A percentile compares a stretch with the other conserved stretches of the same genome.
Evolutionary conservation across 805 yeast genomes (phyloP).

Genomic region (Isabelozyma heimii): DNA sequence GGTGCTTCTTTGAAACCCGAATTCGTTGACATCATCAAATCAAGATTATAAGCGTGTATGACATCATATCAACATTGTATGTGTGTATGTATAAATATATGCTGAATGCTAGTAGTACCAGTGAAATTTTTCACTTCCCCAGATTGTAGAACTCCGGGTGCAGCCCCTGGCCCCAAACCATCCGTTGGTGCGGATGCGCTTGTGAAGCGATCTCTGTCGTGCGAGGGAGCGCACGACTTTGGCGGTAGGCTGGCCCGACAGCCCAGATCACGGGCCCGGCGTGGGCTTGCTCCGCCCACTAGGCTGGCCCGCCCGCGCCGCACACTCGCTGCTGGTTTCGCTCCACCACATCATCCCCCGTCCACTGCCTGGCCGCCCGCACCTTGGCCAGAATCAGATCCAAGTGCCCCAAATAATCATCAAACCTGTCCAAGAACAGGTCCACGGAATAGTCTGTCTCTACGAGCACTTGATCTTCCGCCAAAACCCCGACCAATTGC

Average conservation of each 20-base stretch:
- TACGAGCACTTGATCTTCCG: slow-evolving; percentile 22
- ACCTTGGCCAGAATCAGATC: slow-evolving; percentile 17
- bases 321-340: background rate
- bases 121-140: too few species aligned
- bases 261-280: too few species aligned
- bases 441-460: slow-evolving; percentile 40
- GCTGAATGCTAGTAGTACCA: too few species aligned
- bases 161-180: too few species aligned
- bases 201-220: too few species aligned
- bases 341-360: background rate
- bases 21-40: slow-evolving; percentile 91
- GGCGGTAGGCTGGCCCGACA: too few species aligned
- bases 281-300: too few species aligned
- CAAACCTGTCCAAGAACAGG: slow-evolving; percentile 8
- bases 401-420: slow-evolving; percentile 20
- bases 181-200: too few species aligned
- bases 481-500: slow-evolving; percentile 13
- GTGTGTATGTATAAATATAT: background rate
- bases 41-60: slow-evolving; percentile 57
- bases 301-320: background rate
- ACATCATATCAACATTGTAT: background rate
- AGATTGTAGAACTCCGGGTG: too few species aligned
- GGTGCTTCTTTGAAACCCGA: slow-evolving; percentile 99
- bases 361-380: background rate
- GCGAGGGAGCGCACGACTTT: too few species aligned